Conservation (phyloP, 768 basidiomycete genomes). For the Psilocybe subaeruginosa region DNA sequence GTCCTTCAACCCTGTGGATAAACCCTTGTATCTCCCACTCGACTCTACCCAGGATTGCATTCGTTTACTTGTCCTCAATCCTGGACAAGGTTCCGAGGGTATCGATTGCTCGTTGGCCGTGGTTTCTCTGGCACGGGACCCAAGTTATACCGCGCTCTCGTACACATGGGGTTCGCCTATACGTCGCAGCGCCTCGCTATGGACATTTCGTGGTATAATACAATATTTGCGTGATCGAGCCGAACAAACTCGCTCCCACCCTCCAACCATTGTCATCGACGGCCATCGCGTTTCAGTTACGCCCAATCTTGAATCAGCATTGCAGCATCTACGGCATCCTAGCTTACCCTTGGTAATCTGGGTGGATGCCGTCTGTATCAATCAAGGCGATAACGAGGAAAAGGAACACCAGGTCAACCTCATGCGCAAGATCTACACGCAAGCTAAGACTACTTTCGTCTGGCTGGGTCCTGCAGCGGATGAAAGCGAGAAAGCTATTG, state of each 20-base stretch:
- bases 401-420: constrained; percentile 5
- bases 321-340: constrained; percentile 1
- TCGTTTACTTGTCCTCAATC: background rate
- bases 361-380: constrained; percentile 18
- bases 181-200: constrained; percentile 1
- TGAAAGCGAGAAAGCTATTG: constrained; percentile 1
- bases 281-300: background rate
- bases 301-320: constrained; percentile 6
- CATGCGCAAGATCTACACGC: constrained; percentile 12
- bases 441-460: constrained; percentile 6
- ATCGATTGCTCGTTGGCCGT: background rate
- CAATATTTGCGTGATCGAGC: background rate
- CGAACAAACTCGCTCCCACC: background rate
- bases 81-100: background rate
- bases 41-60: background rate
- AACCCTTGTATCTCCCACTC: background rate
- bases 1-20: background rate
- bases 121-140: background rate
- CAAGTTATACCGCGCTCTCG: constrained; percentile 4
- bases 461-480: constrained; percentile 15
- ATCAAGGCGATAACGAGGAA: constrained; percentile 10
- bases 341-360: background rate
- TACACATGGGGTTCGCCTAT: constrained; percentile 8
- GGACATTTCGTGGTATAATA: background rate
- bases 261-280: constrained; percentile 1